These are phyloP conservation scores for Lagenidium giganteum DNA, from an alignment of 352 stramenopile genomes.

Conservation along the genomic window DNA sequence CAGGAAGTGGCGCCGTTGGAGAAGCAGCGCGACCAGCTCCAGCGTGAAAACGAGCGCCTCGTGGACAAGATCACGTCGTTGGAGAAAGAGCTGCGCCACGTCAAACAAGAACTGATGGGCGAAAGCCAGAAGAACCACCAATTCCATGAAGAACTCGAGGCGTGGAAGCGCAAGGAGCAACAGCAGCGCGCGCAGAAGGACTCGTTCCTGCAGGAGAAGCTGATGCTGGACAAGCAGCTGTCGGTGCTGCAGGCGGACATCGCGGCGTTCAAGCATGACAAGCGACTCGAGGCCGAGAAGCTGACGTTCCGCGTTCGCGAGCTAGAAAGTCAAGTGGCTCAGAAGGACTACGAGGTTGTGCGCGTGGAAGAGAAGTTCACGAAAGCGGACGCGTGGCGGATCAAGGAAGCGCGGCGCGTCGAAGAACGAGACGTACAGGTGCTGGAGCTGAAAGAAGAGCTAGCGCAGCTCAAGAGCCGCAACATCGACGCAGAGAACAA, in stretches of 20 bases:
- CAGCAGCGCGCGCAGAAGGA: slow-evolving; percentile 36
- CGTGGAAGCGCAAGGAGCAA: slow-evolving; percentile 37
- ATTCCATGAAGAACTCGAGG: slow-evolving; percentile 35
- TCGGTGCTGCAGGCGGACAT: slow-evolving; percentile 26
- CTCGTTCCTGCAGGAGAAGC: slow-evolving; percentile 22
- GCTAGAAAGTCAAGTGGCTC: slow-evolving; percentile 35
- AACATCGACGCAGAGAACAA: slow-evolving; percentile 42
- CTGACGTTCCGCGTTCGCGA: slow-evolving; percentile 36
- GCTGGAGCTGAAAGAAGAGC: slow-evolving; percentile 38
- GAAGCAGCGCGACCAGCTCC: slow-evolving; percentile 32
- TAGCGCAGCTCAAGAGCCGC: slow-evolving; percentile 30
- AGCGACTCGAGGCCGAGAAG: slow-evolving; percentile 37
- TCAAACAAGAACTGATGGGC: slow-evolving; percentile 20
- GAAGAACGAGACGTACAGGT: slow-evolving; percentile 45
- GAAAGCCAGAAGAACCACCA: slow-evolving; percentile 23
- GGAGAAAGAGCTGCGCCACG: slow-evolving; percentile 27
- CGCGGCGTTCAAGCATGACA: slow-evolving; percentile 19
- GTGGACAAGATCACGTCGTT: slow-evolving; percentile 15
- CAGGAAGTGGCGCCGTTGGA: slow-evolving; percentile 25
- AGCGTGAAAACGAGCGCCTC: slow-evolving; percentile 26
- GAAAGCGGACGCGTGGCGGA: slow-evolving; percentile 40
- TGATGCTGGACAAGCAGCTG: slow-evolving; percentile 27
- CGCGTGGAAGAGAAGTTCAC: slow-evolving; percentile 38
- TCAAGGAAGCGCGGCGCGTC: slow-evolving; percentile 41
- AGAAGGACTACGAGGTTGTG: slow-evolving; percentile 47